Evolutionary conservation across 2,329 filamentous ascomycete genomes (phyloP).

Genomic region (Apiospora saccharicola): DNA sequence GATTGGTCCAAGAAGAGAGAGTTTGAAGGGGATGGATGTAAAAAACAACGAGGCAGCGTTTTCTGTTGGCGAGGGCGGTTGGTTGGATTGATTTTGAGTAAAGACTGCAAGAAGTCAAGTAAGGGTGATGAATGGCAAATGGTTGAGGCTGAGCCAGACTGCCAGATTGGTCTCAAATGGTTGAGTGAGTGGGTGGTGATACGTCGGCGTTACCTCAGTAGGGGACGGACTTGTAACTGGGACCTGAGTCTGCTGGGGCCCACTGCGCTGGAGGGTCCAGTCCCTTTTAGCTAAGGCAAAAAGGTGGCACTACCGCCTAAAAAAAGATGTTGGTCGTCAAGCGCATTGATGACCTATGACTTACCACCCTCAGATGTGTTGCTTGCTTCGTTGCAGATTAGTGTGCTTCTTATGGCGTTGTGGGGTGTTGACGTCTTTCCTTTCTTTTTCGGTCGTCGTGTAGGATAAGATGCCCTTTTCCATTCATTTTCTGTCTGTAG

Average conservation of each 20-base stretch:
- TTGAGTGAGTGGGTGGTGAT: constrained; percentile 16
- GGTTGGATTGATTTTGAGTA: not conserved
- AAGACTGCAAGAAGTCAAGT: not conserved
- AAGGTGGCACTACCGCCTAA: not conserved
- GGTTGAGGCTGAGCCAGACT: constrained; percentile 18
- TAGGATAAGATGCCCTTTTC: too few relatives aligned
- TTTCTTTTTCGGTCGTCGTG: too few relatives aligned
- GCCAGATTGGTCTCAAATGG: not conserved
- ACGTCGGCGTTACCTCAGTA: constrained; percentile 19
- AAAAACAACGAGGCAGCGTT: constrained; percentile 16
- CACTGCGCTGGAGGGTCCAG: constrained; percentile 6
- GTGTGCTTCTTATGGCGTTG: too few relatives aligned
- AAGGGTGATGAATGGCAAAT: constrained; percentile 3
- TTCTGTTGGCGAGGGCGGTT: constrained; percentile 5
- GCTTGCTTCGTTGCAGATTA: too few relatives aligned
- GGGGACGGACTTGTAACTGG: not conserved
- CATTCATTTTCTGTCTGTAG: too few relatives aligned
- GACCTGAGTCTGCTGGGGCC: not conserved
- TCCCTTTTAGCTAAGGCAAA: not conserved
- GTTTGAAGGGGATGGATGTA: not conserved
- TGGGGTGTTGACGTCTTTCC: too few relatives aligned
- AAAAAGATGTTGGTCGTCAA: not conserved
- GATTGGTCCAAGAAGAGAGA: not conserved
- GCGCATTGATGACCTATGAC: too few relatives aligned
- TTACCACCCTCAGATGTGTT: too few relatives aligned